These are phyloP conservation scores for Boletus coccyginus DNA, from an alignment of 768 basidiomycete genomes.

Conservation along the genomic window DNA sequence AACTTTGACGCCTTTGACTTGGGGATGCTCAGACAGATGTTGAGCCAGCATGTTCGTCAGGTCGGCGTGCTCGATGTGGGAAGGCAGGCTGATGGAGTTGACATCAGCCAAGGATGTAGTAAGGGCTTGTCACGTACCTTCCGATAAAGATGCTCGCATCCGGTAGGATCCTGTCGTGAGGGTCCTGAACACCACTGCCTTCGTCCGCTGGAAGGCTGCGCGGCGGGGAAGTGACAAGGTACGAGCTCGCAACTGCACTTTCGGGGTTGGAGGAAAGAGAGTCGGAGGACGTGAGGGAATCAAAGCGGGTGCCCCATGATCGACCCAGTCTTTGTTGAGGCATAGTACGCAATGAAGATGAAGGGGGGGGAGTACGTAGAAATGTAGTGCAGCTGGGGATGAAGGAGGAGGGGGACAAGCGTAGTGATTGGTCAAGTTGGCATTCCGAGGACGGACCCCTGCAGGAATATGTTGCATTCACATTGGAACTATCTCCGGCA, in stretches of 20 bases:
- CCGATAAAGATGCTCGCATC: conserved; percentile 85
- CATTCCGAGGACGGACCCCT: conserved; percentile 11
- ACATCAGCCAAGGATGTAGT: conserved; percentile 4
- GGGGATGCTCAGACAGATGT: conserved; percentile 64
- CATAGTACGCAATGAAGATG: conserved; percentile 35
- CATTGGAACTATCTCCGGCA: conserved; percentile 14
- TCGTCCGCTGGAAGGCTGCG: conserved; percentile 16
- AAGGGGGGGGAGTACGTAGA: conserved; percentile 12
- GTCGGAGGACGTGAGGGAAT: conserved; percentile 54
- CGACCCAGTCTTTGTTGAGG: conserved; percentile 44
- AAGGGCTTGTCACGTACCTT: conserved; percentile 46
- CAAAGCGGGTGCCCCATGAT: conserved; percentile 73
- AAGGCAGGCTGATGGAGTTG: conserved; percentile 53
- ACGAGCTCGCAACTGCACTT: conserved; percentile 5
- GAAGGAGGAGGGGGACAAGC: conserved; percentile 6
- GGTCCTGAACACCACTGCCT: conserved; percentile 35
- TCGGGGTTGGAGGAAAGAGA: conserved; percentile 40
- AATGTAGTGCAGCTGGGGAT: conserved; percentile 11
- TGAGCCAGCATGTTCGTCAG: conserved; percentile 57
- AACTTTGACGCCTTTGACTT: conserved; percentile 66
- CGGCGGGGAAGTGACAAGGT: conserved; percentile 15
- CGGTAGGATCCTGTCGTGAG: conserved; percentile 52
- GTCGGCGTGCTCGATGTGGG: conserved; percentile 62
- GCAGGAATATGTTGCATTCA: conserved; percentile 21
- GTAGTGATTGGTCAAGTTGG: conserved; percentile 21